Evolutionary conservation across 805 yeast genomes (phyloP).

Genomic region (Yarrowia sp.): DNA sequence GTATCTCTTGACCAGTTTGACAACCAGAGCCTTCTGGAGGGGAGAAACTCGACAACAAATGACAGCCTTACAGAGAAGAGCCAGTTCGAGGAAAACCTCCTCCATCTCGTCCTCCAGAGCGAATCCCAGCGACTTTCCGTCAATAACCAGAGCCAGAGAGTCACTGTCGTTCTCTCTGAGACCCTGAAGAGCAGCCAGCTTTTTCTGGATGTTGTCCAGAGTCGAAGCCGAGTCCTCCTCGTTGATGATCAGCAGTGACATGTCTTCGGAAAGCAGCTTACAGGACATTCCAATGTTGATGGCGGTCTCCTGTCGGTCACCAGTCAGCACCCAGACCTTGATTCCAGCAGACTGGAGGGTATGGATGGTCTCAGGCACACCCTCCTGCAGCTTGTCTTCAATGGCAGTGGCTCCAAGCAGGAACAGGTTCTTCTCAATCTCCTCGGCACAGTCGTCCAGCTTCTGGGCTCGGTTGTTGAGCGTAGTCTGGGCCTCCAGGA

Average conservation of each 20-base stretch:
- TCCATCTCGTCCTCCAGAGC: conserved; percentile 86
- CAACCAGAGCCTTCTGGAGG: conserved; percentile 93
- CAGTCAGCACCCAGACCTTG: conserved; percentile 96
- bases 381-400: conserved; percentile 96
- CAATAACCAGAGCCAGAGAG: conserved; percentile 87
- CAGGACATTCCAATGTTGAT: conserved; percentile 99
- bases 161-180: conserved; percentile 59
- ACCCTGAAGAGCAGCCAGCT: conserved; percentile 73
- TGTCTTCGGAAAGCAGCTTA: conserved; percentile 89
- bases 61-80: conserved; percentile 90
- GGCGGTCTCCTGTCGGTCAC: conserved; percentile 98
- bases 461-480: conserved; percentile 74
- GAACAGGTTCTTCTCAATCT: conserved; percentile 79
- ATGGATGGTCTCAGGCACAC: conserved; percentile 97
- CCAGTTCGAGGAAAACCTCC: conserved; percentile 77
- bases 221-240: conserved; percentile 86
- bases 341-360: conserved; percentile 96
- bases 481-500: conserved; percentile 83
- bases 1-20: conserved; percentile 87
- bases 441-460: conserved; percentile 87
- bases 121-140: conserved; percentile 86
- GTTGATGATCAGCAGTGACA: conserved; percentile 88
- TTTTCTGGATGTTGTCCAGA: conserved; percentile 70
- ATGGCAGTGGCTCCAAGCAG: conserved; percentile 97
- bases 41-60: conserved; percentile 99